Conservation (phyloP, 2,329 filamentous ascomycete species). For the Penicillium sp. region DNA sequence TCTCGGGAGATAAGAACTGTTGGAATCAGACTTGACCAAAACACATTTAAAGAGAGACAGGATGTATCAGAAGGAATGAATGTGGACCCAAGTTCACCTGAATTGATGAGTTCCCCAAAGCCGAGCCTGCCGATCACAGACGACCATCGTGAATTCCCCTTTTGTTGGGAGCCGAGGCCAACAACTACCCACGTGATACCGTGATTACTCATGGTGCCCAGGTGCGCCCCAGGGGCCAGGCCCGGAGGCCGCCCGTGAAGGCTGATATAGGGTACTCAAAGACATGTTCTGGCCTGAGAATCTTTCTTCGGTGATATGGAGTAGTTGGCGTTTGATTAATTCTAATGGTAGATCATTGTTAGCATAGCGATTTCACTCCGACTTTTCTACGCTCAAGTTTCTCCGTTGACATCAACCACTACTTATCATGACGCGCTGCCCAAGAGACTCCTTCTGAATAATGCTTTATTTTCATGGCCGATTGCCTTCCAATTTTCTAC, state of each 20-base stretch:
- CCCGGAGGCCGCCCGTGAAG: not conserved
- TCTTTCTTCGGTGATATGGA: not conserved
- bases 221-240: too few species aligned
- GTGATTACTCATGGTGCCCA: not conserved
- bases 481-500: too few species aligned
- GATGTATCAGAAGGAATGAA: not conserved
- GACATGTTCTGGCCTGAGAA: not conserved
- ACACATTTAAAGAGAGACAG: not conserved
- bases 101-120: not conserved
- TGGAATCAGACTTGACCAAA: not conserved
- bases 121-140: not conserved
- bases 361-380: too few species aligned
- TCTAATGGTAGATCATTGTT: too few species aligned
- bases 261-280: not conserved
- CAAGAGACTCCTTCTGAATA: too few species aligned
- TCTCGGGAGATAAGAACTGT: not conserved
- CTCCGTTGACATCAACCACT: too few species aligned
- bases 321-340: not conserved
- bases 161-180: conserved; percentile 8
- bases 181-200: not conserved
- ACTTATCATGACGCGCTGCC: too few species aligned
- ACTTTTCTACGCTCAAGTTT: too few species aligned
- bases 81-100: not conserved
- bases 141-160: not conserved
- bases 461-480: too few species aligned